These are phyloP conservation scores for Cladobotryum protrusum DNA, from an alignment of 2,329 filamentous ascomycete species.

Conservation along the genomic window DNA sequence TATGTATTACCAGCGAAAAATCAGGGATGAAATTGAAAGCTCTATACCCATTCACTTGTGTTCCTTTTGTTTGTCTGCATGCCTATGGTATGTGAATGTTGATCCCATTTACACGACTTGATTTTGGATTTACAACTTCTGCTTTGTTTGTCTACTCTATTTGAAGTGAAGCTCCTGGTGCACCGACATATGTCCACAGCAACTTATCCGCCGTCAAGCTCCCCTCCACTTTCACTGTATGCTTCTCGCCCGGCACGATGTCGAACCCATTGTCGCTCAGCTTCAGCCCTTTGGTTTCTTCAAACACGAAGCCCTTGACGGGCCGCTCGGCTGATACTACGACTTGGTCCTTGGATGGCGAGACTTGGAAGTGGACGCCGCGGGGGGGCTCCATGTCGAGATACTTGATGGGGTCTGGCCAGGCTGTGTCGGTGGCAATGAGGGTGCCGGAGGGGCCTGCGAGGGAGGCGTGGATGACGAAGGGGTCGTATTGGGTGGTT, in stretches of 20 bases:
- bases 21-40: no score
- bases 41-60: no score
- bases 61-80: no score
- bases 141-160: neutral
- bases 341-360: slow-evolving; percentile 15
- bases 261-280: slow-evolving; percentile 55
- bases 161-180: slow-evolving; percentile 11
- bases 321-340: slow-evolving; percentile 36
- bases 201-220: slow-evolving; percentile 9
- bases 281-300: slow-evolving; percentile 38
- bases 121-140: no score
- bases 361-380: slow-evolving; percentile 27
- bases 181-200: slow-evolving; percentile 15
- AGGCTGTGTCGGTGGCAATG: slow-evolving; percentile 45
- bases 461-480: slow-evolving; percentile 43
- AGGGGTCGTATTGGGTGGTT: slow-evolving; percentile 34
- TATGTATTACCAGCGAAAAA: no score
- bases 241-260: slow-evolving; percentile 42
- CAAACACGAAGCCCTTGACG: slow-evolving; percentile 51
- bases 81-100: no score
- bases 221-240: slow-evolving; percentile 16
- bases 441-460: slow-evolving; percentile 24
- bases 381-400: slow-evolving; percentile 44
- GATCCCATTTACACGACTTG: no score
- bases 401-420: slow-evolving; percentile 59